Conservation (phyloP, 805 yeast genomes). For the Candida pini region DNA sequence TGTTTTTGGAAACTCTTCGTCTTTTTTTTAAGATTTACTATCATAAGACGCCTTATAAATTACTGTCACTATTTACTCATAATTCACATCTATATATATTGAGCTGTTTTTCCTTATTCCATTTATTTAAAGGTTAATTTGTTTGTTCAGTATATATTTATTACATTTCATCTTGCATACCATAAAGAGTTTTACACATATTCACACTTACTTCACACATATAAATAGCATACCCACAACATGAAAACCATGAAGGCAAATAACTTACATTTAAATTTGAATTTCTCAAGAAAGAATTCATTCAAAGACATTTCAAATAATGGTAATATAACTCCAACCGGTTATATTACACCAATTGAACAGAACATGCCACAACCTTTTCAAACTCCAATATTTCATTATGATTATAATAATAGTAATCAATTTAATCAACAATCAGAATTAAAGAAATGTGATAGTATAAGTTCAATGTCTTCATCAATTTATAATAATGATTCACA, state of each 20-base stretch:
- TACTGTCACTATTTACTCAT: too few species aligned
- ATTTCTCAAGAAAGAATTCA: conserved; percentile 14
- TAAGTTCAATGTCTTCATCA: conserved; percentile 18
- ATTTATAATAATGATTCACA: conserved; percentile 12
- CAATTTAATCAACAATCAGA: conserved; percentile 1
- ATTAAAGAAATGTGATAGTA: conserved; percentile 18
- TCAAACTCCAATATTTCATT: conserved; percentile 18
- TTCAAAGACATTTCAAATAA: conserved; percentile 9
- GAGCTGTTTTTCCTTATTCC: too few species aligned
- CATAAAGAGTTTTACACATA: too few species aligned
- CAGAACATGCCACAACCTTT: conserved; percentile 16
- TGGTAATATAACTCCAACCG: conserved; percentile 10
- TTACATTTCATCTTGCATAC: too few species aligned
- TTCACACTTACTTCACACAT: too few species aligned
- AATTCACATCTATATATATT: too few species aligned
- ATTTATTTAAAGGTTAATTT: too few species aligned
- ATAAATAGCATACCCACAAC: too few species aligned
- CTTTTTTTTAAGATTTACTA: too few species aligned
- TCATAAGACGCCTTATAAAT: too few species aligned
- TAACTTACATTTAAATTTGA: conserved; percentile 18
- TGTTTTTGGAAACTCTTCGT: too few species aligned
- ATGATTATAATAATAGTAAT: conserved; percentile 10
- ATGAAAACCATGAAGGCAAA: conserved; percentile 25
- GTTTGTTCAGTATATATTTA: too few species aligned
- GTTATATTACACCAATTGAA: conserved; percentile 21